These are phyloP conservation scores for Botryotinia calthae DNA, from an alignment of 2,329 filamentous ascomycete genomes.

Conservation along the genomic window DNA sequence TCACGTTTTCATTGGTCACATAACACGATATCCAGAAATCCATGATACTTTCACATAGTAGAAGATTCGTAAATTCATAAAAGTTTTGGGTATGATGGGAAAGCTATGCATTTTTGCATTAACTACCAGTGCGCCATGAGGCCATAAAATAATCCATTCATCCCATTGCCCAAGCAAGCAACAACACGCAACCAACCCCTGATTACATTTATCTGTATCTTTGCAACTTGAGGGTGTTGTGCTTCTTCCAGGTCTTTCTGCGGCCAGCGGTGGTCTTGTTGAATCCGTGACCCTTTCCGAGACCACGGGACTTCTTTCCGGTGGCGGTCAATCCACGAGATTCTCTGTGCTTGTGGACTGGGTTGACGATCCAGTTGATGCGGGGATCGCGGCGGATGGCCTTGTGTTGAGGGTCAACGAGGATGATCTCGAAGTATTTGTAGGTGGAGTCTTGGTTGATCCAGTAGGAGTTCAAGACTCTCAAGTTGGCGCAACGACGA, in stretches of 20 bases:
- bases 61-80: slow-evolving; percentile 26
- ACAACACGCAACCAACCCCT: slow-evolving; percentile 29
- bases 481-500: slow-evolving; percentile 96
- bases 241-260: slow-evolving; percentile 99
- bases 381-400: slow-evolving; percentile 97
- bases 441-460: slow-evolving; percentile 99
- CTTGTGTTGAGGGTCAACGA: slow-evolving; percentile 99
- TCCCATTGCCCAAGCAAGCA: slow-evolving; percentile 30
- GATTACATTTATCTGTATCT: slow-evolving; percentile 74
- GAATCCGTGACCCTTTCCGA: slow-evolving; percentile 99
- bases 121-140: slow-evolving; percentile 22
- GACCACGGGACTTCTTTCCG: slow-evolving; percentile 98
- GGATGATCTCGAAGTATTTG: slow-evolving; percentile 99
- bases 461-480: slow-evolving; percentile 99
- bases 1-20: slow-evolving; percentile 13
- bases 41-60: slow-evolving; percentile 14
- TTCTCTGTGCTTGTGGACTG: slow-evolving; percentile 99
- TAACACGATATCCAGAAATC: background rate
- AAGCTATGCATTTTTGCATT: slow-evolving; percentile 30
- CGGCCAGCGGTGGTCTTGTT: slow-evolving; percentile 96
- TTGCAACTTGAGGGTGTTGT: slow-evolving; percentile 99
- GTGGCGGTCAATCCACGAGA: slow-evolving; percentile 93
- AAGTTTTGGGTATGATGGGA: slow-evolving; percentile 24
- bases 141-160: slow-evolving; percentile 31
- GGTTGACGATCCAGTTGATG: slow-evolving; percentile 99